Conservation (phyloP, 225 moss, liverwort and hornwort genomes). For the Antitrichia curtipendula region DNA sequence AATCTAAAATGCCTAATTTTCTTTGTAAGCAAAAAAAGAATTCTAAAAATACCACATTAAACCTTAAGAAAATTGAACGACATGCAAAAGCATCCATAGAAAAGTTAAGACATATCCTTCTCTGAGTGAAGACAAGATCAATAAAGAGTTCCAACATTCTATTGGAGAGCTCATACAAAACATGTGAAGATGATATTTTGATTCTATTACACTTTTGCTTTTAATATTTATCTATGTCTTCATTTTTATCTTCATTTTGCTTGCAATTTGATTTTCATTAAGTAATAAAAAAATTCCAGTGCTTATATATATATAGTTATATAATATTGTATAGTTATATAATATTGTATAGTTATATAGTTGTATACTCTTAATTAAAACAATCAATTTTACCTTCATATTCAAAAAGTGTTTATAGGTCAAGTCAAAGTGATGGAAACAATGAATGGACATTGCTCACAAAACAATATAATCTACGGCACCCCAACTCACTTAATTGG, state of each 20-base stretch:
- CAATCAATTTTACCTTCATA: not conserved
- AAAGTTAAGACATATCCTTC: slow-evolving; percentile 54
- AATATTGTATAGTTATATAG: no score
- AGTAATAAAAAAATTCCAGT: not conserved
- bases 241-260: not conserved
- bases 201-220: not conserved
- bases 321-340: no score
- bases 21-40: not conserved
- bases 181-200: slow-evolving; percentile 21
- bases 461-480: not conserved
- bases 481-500: not conserved
- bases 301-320: not conserved
- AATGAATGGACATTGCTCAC: not conserved
- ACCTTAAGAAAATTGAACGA: slow-evolving; percentile 35
- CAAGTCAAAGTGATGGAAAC: not conserved
- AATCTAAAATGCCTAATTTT: not conserved
- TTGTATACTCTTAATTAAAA: not conserved
- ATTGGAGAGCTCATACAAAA: not conserved
- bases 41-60: not conserved
- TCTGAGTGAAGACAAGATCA: slow-evolving; percentile 30
- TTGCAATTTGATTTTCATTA: no score
- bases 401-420: not conserved
- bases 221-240: not conserved
- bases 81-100: slow-evolving; percentile 52
- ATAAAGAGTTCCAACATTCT: not conserved